Base-by-base conservation (phyloP, 2,329 filamentous ascomycete species). In the Ophioceras dolichostomum region DNA sequence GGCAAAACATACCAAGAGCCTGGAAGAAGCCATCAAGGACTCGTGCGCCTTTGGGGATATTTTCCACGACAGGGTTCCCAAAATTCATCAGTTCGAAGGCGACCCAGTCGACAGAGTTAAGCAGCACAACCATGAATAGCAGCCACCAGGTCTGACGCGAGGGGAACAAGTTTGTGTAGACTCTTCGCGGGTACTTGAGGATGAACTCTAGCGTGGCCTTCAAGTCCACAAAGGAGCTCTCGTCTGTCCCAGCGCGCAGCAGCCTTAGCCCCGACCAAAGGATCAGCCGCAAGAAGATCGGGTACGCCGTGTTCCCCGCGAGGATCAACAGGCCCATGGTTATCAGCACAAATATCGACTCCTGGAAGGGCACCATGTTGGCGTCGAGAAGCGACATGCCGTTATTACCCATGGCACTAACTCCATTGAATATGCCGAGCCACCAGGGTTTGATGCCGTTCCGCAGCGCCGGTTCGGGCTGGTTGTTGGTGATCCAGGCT, bases 361-460 rank as follows among this genome's bases (percentile, higher is more conserved):
- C 59, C 40, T 73, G 67, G 40, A 78, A 80, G 0, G 72, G 70
- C 4, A 71, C 60, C 60, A 84, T 77, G 48, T 79, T 81, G 29
- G 70, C 67, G 50, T 83, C 76, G 10, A 82, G 57, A 26, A 82
- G 60, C 16, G 70, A 72, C 75, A 83, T 79, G 29, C 78, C 77
- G n/a, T 68, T 76, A 45, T 82, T 83, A 55, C 80, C 81, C 54
- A 83, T 83, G 0, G 77, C 78, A 14, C 74, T 79, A 4, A 75
- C 68, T 2, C 73, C 73, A 42, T 79, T 76, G 57, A 83, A 83
- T 32, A 75, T 67, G 29, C 78, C 78, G 3, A 75, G 61, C 77
- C 78, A 83, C 73, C 73, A 81, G 24, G 78, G 71, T 40, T 75
- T 72, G 38, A 78, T 64, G 10, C 68, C 73, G 49, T 82, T 79